Base-by-base conservation (phyloP, 2,329 filamentous ascomycete species). In the Pestalotiopsis fici region DNA sequence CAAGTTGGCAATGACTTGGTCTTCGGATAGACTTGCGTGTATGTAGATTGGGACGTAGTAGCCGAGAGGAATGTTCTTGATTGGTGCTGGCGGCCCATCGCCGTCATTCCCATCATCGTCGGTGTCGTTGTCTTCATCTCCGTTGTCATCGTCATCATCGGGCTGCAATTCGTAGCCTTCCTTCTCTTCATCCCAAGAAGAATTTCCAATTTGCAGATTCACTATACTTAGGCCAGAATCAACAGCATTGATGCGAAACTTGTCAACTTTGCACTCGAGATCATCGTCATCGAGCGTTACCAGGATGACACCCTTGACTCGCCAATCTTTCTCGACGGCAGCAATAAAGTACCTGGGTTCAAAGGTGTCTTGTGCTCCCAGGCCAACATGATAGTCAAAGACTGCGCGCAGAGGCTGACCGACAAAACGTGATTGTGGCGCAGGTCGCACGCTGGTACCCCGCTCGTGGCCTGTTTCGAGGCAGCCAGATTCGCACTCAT, bases 181-280 rank as follows among this genome's bases (percentile, higher is more conserved):
- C 5, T 50, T 50, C n/a, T 50, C 43, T 21, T 50, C 43, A 4
- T 50, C 43, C 43, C 43, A 50, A 3, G 43, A 63, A 25, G 64
- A 57, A 65, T 71, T 70, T 3, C 7, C 68, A 54, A 69, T 66
- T 54, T 71, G 70, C 60, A 71, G 55, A 67, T 70, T 70, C 39
- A 66, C 64, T 11, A 71, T 37, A 60, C 28, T 68, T 64, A 71
- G 65, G 47, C 69, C 70, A 5, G 67, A 12, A 66, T 71, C 64
- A 9, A 39, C 57, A 55, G 70, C 70, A 67, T 70, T 71, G 39
- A 70, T 70, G 66, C 69, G 66, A 68, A 70, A 69, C 31, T 57
- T 67, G 66, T 71, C 67, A 27, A 71, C 69, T 13, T 70, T 69
- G 67, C 69, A 69, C 3, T 70, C 66, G 31, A 70, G 67, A 60